A percentile compares a stretch with the other conserved stretches of the same genome.
phyloP scores from a whole-genome alignment of 371 early-diverging fungal species.

The Circinella minor region DNA sequence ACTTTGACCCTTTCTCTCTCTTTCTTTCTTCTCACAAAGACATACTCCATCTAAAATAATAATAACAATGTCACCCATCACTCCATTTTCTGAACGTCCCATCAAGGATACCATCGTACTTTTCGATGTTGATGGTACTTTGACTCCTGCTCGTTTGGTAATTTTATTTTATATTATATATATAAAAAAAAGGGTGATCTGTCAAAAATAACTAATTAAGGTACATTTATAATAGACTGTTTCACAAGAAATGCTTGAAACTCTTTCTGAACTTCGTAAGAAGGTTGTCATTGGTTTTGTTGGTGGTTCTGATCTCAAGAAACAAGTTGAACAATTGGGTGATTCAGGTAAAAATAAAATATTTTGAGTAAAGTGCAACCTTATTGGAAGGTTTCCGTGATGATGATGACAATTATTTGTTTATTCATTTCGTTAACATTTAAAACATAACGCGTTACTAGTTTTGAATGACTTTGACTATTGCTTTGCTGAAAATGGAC shows the following conservation, averaged over 20 bases:
- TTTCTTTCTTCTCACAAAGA: not conserved
- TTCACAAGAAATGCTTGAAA: slow-evolving; percentile 81
- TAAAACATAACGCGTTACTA: slow-evolving; percentile 18
- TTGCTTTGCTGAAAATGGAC: slow-evolving; percentile 99
- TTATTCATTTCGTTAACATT: too few relatives aligned
- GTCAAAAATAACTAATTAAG: not conserved
- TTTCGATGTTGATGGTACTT: slow-evolving; percentile 99
- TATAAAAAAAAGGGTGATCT: not conserved
- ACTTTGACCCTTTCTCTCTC: not conserved
- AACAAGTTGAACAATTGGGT: slow-evolving; percentile 99
- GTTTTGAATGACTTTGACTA: slow-evolving; percentile 92
- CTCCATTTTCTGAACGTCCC: slow-evolving; percentile 60
- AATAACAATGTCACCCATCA: slow-evolving; percentile 29
- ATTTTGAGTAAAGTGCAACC: not conserved
- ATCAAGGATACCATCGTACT: slow-evolving; percentile 88
- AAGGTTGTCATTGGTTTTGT: slow-evolving; percentile 98
- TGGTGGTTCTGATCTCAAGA: slow-evolving; percentile 97
- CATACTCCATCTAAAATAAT: not conserved
- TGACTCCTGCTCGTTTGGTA: slow-evolving; percentile 96
- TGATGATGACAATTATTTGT: too few relatives aligned
- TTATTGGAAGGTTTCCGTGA: too few relatives aligned
- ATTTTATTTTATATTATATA: not conserved
- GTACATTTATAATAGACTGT: slow-evolving; percentile 47
- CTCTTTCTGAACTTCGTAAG: slow-evolving; percentile 85
- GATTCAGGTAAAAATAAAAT: slow-evolving; percentile 60